Percentiles rank a stretch among this genome's conserved stretches.
Conservation (phyloP, 2,329 filamentous ascomycete genomes). For the Thyridium curvatum region DNA sequence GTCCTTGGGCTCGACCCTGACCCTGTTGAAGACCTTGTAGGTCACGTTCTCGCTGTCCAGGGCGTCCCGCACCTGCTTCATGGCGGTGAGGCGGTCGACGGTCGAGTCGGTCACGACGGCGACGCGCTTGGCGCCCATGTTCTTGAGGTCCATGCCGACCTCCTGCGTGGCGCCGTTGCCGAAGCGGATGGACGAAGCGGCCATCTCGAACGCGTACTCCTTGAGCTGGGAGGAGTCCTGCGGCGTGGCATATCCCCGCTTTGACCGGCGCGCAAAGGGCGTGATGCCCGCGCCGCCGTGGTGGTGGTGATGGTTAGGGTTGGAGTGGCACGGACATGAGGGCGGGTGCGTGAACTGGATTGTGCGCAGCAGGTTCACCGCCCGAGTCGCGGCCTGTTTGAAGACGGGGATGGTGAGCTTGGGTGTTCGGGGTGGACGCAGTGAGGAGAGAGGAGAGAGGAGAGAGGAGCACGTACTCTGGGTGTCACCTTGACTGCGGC, state of each 20-base stretch:
- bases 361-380: constrained; percentile 72
- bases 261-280: constrained; percentile 32
- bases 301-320: constrained; percentile 71
- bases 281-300: constrained; percentile 49
- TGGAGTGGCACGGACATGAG: constrained; percentile 86
- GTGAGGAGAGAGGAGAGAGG: no score
- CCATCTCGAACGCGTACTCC: constrained; percentile 99
- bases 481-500: no score
- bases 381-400: constrained; percentile 52
- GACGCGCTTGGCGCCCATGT: constrained; percentile 80
- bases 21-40: constrained; percentile 75
- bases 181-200: constrained; percentile 88
- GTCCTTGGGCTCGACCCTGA: constrained; percentile 89
- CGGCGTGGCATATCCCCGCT: constrained; percentile 65
- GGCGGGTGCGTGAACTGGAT: constrained; percentile 87
- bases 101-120: constrained; percentile 87
- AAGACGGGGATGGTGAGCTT: no score
- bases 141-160: constrained; percentile 95
- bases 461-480: no score
- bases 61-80: constrained; percentile 82
- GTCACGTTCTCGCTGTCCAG: constrained; percentile 71
- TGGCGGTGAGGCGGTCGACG: constrained; percentile 76
- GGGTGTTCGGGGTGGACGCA: no score
- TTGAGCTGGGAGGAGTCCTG: constrained; percentile 67
- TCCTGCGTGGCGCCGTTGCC: constrained; percentile 90